Evolutionary conservation across 371 early-diverging fungal genomes (phyloP), one percentile per base, ranked within the genome.

Genomic region (Circinella umbellata): DNA sequence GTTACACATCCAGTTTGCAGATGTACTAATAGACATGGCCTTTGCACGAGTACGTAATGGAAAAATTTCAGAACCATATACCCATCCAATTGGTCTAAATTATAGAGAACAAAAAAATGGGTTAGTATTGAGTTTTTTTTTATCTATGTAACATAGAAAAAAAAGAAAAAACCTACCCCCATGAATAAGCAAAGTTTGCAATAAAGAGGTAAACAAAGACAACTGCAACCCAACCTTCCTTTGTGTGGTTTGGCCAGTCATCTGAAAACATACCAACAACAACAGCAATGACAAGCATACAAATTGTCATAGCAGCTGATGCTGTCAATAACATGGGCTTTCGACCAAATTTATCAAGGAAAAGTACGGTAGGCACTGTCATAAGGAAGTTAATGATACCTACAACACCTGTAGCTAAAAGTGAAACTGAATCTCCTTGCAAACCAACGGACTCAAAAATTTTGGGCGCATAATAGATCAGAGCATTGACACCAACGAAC

Each of bases 1-100:
- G 77, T 64, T 76, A 71, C 86, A 89, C 84, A 92, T 94, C 95
- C 95, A 96, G 87, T 96, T 95, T 76, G 93, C 85, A 10, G 94
- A 88, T 34, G 96, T 94, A 54, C 91, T 89, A 46, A 93, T 71
- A 48, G 90, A 91, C 73, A 91, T 90, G 66, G 90, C 95, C 82
- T 94, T 94, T 76, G 92, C 86, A 61, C 90, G 89, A 67, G 87
- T 76, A 55, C 88, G 86, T 62, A 87, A 79, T 10, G 93, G 92
- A 76, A 86, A 92, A 72, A 92, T 92, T 75, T 96, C 96, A 27
- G 93, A 85, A 39, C 93, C 94, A 80, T 92, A 92, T 69, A 93
- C 90, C 96, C 96, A 96, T 36, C 91, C 93, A 53, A 71, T 64
- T 27, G 96, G 96, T 18, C 95, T 57, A 94, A 9, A 9, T 9